phyloP scores from a whole-genome alignment of 1,139 yeast genomes.

The Entelexis sorbosivorans region DNA sequence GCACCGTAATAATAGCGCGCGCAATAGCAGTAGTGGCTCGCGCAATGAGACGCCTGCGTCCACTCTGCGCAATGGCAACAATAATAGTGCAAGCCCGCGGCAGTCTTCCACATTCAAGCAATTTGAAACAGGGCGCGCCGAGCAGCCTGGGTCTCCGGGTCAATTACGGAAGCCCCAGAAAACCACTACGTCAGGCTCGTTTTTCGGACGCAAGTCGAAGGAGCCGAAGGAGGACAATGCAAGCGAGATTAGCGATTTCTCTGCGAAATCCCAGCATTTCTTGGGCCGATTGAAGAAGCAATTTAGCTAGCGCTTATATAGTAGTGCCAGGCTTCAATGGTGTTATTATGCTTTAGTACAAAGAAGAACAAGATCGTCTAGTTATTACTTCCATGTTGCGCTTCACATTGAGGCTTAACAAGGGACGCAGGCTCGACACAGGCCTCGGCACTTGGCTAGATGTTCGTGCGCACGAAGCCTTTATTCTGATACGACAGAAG shows the following conservation, averaged over 20 bases:
- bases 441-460: no score
- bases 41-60: neutral
- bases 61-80: neutral
- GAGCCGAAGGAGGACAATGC: neutral
- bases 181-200: neutral
- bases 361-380: no score
- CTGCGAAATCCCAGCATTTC: neutral
- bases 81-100: neutral
- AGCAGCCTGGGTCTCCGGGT: conserved; percentile 6
- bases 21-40: neutral
- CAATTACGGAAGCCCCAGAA: conserved; percentile 6
- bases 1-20: neutral
- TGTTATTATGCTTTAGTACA: no score
- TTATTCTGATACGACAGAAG: no score
- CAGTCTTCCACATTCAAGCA: neutral
- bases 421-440: no score
- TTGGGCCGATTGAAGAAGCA: conserved; percentile 9
- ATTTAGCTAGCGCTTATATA: neutral
- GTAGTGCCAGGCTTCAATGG: no score
- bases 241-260: neutral
- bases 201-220: neutral
- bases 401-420: no score
- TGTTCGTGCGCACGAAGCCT: no score
- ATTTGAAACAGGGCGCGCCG: neutral
- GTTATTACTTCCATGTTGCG: no score